phyloP scores from a whole-genome alignment of 164 flowering plant species.

The Stephania japonica region DNA sequence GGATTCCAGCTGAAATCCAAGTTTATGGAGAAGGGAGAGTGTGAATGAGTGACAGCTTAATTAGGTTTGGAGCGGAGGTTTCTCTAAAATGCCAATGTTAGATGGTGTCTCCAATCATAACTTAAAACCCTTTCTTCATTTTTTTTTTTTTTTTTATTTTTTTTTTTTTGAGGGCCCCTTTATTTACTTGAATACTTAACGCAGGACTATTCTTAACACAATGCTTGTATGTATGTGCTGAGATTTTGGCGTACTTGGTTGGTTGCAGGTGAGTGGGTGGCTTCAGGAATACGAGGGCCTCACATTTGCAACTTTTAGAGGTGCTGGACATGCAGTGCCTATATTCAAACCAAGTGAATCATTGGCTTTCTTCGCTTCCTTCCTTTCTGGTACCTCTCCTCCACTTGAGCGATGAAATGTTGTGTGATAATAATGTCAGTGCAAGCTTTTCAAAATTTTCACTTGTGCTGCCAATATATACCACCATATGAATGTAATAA shows the following conservation, averaged over 20 bases:
- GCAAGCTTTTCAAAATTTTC: background rate
- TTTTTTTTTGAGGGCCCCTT: no score
- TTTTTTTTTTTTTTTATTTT: no score
- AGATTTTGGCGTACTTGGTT: background rate
- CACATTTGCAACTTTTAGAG: constrained; percentile 88
- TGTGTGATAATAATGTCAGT: background rate
- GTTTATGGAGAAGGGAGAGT: no score
- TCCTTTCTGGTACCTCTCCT: constrained; percentile 37
- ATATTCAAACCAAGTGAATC: constrained; percentile 78
- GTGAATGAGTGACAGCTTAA: no score
- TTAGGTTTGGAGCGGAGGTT: no score
- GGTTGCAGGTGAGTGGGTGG: constrained; percentile 50
- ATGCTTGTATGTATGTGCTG: no score
- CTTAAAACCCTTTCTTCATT: no score
- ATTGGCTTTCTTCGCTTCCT: constrained; percentile 68
- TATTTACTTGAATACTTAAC: no score
- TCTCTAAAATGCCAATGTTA: no score
- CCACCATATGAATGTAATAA: background rate
- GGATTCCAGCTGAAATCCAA: no score
- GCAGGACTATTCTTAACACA: no score
- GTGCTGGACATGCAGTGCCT: constrained; percentile 98
- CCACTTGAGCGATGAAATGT: constrained; percentile 1
- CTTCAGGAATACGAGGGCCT: constrained; percentile 67
- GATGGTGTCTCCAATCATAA: no score
- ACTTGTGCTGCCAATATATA: background rate